Evolutionary conservation across 768 basidiomycete genomes (phyloP).

Genomic region (Austroboletus festivus): DNA sequence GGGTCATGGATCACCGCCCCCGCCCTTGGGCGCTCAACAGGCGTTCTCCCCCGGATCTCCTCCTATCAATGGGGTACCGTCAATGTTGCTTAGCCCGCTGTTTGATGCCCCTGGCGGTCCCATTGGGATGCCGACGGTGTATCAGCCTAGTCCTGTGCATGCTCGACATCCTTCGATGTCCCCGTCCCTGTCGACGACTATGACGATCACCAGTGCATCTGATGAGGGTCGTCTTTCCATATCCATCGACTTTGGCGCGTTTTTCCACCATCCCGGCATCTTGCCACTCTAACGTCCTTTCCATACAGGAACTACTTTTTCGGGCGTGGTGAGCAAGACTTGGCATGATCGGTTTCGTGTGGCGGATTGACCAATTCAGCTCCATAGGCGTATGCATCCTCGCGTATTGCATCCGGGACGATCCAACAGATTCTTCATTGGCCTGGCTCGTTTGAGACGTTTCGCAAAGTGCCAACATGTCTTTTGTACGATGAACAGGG

Average conservation of each 20-base stretch:
- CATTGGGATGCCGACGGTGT: conserved; percentile 11
- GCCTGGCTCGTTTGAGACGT: conserved; percentile 84
- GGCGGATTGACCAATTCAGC: conserved; percentile 5
- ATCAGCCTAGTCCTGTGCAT: conserved; percentile 31
- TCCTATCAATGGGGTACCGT: too few relatives aligned
- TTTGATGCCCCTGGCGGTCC: neutral
- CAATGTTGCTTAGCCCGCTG: neutral
- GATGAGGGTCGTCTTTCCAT: conserved; percentile 81
- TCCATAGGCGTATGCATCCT: conserved; percentile 77
- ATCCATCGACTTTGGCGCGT: conserved; percentile 78
- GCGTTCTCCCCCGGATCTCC: too few relatives aligned
- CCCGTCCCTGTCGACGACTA: conserved; percentile 14
- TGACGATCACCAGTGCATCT: conserved; percentile 19
- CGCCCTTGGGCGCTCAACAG: conserved; percentile 20
- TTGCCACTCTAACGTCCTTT: neutral
- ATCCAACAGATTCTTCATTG: conserved; percentile 84
- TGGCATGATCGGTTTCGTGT: neutral
- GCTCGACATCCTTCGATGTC: conserved; percentile 20
- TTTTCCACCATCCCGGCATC: neutral
- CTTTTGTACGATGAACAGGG: conserved; percentile 75
- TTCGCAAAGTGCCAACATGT: conserved; percentile 85
- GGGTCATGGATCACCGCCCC: conserved; percentile 35
- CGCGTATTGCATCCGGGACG: conserved; percentile 73
- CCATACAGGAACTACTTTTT: conserved; percentile 74
- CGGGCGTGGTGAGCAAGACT: conserved; percentile 70